Percentiles rank a stretch among this genome's conserved stretches.
Evolutionary conservation across 192 early-diverging fungal species (phyloP).

Genomic region (Podila verticillata): DNA sequence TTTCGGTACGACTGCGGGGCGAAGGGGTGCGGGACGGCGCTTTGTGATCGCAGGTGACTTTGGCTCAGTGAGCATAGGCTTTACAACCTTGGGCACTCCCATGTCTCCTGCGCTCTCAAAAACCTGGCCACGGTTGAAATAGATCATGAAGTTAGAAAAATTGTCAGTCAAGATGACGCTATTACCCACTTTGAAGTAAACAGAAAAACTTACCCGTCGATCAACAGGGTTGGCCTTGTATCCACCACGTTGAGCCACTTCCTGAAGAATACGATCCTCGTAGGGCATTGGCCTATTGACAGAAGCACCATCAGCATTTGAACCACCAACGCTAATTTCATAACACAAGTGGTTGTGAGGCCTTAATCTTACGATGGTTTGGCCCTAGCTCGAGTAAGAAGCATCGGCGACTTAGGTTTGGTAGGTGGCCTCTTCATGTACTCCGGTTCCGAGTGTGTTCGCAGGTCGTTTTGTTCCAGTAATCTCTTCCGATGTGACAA

Average conservation of each 20-base stretch:
- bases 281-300: not conserved
- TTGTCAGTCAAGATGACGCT: not conserved
- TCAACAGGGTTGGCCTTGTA: conserved; percentile 20
- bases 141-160: not conserved
- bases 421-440: conserved; percentile 11
- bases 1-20: conserved; percentile 14
- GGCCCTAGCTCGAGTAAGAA: conserved; percentile 12
- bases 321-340: too few species aligned
- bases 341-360: too few species aligned
- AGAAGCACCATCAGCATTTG: not conserved
- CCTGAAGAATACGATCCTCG: conserved; percentile 9
- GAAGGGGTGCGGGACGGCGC: conserved; percentile 15
- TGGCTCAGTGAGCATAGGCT: conserved; percentile 23
- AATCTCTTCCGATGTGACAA: conserved; percentile 13
- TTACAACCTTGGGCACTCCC: conserved; percentile 23
- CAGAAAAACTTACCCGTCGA: conserved; percentile 11
- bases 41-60: conserved; percentile 31
- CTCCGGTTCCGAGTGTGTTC: not conserved
- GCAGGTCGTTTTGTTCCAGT: conserved; percentile 2
- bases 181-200: not conserved
- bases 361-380: not conserved
- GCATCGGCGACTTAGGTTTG: conserved; percentile 13
- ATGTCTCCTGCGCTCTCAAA: conserved; percentile 16
- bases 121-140: conserved; percentile 1
- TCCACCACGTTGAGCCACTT: conserved; percentile 4